Base-by-base conservation (phyloP, 106 monocot genomes). In the Dioscorea zingiberensis region DNA sequence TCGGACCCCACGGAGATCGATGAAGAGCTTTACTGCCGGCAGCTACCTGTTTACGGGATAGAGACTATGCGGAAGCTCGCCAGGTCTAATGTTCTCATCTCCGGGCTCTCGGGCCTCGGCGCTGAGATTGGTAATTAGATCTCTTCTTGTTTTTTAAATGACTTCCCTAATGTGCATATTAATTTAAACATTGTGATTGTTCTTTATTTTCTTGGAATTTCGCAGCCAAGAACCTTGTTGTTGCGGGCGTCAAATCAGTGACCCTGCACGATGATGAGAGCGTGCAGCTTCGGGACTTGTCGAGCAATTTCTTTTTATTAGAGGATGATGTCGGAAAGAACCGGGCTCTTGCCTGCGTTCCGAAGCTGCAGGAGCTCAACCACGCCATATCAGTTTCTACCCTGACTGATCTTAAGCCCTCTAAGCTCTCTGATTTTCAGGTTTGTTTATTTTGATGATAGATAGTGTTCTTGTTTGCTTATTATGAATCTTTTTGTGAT, bases 151-250 rank as follows among this genome's bases (percentile, higher is more conserved):
- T 14, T 28, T 13, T 25, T 8, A 10, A 30, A 44, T n/a, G n/a
- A n/a, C n/a, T n/a, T n/a, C n/a, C n/a, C n/a, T n/a, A n/a, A n/a
- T n/a, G n/a, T n/a, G n/a, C n/a, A n/a, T 30, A 17, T 32, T 14
- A 15, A 30, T n/a, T n/a, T n/a, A n/a, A n/a, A n/a, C n/a, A 10
- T 38, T 38, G 4, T 59, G 23, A 59, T 14, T 48, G 12, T 65
- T 65, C 25, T 47, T 66, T 18, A 4, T 4, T 16, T 12, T 21
- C 10, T 17, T 59, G n/a, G 22, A 74, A n/a, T 64, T 13, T 73
- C n/a, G 69, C 77, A 92, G 91, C 91, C 48, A 92, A 93, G 67
- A 93, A 93, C 62, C 88, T 87, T 66, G 87, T 85, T 38, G 85
- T 93, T 67, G 93, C 87, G 3, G 93, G 87, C 48, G 87, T 93